Base-by-base conservation (phyloP, 495 filamentous ascomycete species). In the Penicillium parvum region DNA sequence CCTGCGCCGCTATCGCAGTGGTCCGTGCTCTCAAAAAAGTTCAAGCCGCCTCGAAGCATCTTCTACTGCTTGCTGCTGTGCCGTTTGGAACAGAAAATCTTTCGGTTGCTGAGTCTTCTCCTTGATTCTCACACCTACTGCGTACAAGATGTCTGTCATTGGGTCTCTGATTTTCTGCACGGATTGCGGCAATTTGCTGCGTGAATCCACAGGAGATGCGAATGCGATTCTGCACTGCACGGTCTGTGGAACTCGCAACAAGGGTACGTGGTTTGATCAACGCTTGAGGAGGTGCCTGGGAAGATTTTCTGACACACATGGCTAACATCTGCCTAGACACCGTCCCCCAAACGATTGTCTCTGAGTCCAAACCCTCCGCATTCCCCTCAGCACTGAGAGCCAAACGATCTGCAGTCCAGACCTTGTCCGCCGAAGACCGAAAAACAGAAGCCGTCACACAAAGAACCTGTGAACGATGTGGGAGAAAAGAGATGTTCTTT, bases 131-230 rank as follows among this genome's bases (percentile, higher is more conserved):
- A 11, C 5, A 14, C 3, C 30, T 11, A 19, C 3, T 30, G 3
- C 23, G n/a, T n/a, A n/a, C 49, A 69, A 47, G 20, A 96, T 95
- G 89, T 82, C 91, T 44, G 79, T 83, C 7, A 86, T 96, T 47
- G 91, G 89, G 17, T 92, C 89, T 20, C 72, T 96, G 21, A 81
- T 96, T 28, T 98, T 98, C 68, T 96, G 92, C 69, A 88, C 81
- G 12, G 88, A 90, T 60, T 96, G 91, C 63, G 90, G 91, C 33
- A 91, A 95, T 63, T 76, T 96, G 2, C 77, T 98, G 32, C 87
- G 92, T 17, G 76, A 79, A 17, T 86, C 86, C 16, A 81, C 83
- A 35, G 86, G 88, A 27, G 78, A 80, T 47, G 71, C 78, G 41
- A 83, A 88, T 56, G 83, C 82, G 11, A 79, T 85, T 40, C 65